These are phyloP conservation scores for Hevea brasiliensis DNA, from an alignment of 345 rosid genomes.

Conservation along the genomic window DNA sequence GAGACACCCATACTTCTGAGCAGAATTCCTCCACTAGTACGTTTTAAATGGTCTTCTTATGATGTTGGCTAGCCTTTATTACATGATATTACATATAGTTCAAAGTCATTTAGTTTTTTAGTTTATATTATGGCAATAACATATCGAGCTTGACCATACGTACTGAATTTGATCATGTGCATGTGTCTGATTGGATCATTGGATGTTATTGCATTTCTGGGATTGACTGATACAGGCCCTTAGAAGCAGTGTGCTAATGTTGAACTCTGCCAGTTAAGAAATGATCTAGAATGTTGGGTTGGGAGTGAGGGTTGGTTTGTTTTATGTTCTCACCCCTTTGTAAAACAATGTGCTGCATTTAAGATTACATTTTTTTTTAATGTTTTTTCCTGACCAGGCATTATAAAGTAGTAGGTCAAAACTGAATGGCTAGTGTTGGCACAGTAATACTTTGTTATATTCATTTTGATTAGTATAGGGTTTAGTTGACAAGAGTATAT, in stretches of 20 bases:
- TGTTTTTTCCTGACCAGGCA: background rate
- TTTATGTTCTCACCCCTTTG: background rate
- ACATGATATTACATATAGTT: constrained; percentile 2
- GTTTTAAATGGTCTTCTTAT: constrained; percentile 29
- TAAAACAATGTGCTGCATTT: background rate
- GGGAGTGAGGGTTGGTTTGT: background rate
- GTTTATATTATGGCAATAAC: background rate
- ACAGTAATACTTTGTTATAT: background rate
- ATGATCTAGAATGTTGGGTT: background rate
- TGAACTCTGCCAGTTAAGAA: background rate
- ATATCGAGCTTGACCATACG: background rate
- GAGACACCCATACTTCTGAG: constrained; percentile 30
- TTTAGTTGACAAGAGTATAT: background rate
- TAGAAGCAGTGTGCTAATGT: background rate
- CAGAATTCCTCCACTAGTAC: constrained; percentile 45
- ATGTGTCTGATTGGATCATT: background rate
- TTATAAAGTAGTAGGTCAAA: background rate
- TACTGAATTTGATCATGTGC: background rate
- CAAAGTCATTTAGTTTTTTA: background rate
- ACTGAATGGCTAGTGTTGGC: background rate
- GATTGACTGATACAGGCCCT: background rate
- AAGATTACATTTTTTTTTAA: background rate
- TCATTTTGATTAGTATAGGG: background rate
- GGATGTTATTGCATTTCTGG: constrained; percentile 3
- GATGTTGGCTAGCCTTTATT: background rate